These are phyloP conservation scores for Claviceps fusiformis DNA, from an alignment of 2,329 filamentous ascomycete genomes.

Conservation along the genomic window DNA sequence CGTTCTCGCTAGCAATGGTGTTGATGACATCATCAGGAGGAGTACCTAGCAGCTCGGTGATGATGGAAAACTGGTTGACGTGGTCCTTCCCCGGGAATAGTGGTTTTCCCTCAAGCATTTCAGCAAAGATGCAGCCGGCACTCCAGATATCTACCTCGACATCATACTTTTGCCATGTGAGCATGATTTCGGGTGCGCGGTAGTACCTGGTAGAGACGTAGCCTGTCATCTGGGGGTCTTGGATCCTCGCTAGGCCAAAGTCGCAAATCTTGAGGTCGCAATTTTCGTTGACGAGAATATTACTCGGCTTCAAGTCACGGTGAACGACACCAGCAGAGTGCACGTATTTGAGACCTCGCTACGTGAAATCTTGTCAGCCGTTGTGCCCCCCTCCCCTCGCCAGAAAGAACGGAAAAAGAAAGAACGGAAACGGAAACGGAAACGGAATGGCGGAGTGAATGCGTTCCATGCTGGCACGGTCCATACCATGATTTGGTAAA, in stretches of 20 bases:
- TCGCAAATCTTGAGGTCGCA: constrained; percentile 99
- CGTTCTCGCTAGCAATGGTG: constrained; percentile 96
- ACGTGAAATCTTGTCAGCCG: constrained; percentile 8
- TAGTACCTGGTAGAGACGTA: constrained; percentile 99
- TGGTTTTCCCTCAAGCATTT: constrained; percentile 98
- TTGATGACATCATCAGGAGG: constrained; percentile 97
- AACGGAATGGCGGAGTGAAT: background rate
- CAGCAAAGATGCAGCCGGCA: constrained; percentile 95
- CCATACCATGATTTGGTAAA: constrained; percentile 90
- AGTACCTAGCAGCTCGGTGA: constrained; percentile 90
- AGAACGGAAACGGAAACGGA: too few relatives aligned
- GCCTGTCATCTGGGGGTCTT: constrained; percentile 98
- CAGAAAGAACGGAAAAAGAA: too few relatives aligned
- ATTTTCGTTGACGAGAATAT: constrained; percentile 99
- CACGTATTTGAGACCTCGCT: constrained; percentile 98
- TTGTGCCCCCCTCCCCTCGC: background rate
- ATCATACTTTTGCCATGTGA: constrained; percentile 99
- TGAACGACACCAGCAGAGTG: constrained; percentile 97
- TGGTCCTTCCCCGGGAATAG: constrained; percentile 98
- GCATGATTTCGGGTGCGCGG: constrained; percentile 97
- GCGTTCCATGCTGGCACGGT: background rate
- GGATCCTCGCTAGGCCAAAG: constrained; percentile 91
- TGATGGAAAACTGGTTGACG: constrained; percentile 99
- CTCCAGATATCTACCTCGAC: constrained; percentile 99
- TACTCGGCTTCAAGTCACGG: constrained; percentile 94